Percentiles rank a stretch among this genome's conserved stretches.
phyloP scores from a whole-genome alignment of 2,329 filamentous ascomycete species.

The Colletotrichum echinochloae region DNA sequence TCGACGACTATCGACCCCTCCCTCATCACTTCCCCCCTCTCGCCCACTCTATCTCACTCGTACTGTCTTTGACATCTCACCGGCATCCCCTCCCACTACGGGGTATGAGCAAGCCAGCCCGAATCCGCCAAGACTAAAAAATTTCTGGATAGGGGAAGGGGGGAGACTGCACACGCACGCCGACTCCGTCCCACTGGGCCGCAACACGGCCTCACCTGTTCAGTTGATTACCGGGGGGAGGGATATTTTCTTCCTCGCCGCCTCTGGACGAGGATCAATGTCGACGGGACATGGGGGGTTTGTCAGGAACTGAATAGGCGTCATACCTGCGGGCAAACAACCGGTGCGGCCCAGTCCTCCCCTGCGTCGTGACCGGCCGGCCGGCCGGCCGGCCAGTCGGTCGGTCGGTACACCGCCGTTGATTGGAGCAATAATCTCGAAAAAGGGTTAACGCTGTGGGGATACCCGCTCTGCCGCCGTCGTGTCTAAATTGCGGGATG shows the following conservation, averaged over 20 bases:
- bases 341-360: background rate
- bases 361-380: background rate
- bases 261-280: slow-evolving; percentile 22
- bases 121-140: slow-evolving; percentile 29
- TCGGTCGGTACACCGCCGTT: background rate
- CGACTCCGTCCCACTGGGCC: slow-evolving; percentile 15
- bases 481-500: slow-evolving; percentile 40
- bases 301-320: background rate
- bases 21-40: background rate
- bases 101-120: slow-evolving; percentile 22
- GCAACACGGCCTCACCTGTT: slow-evolving; percentile 29
- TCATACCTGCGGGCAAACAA: slow-evolving; percentile 1
- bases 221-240: background rate
- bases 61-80: background rate
- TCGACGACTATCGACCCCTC: background rate
- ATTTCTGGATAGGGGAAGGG: slow-evolving; percentile 32
- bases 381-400: no score
- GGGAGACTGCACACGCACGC: slow-evolving; percentile 21
- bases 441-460: slow-evolving; percentile 34
- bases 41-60: background rate
- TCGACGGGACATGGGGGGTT: slow-evolving; percentile 13
- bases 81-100: slow-evolving; percentile 9
- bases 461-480: slow-evolving; percentile 32
- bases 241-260: background rate
- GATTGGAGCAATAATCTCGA: slow-evolving; percentile 36